These are phyloP conservation scores for Colletotrichum sp. DNA, from an alignment of 2,329 filamentous ascomycete species.

Conservation along the genomic window DNA sequence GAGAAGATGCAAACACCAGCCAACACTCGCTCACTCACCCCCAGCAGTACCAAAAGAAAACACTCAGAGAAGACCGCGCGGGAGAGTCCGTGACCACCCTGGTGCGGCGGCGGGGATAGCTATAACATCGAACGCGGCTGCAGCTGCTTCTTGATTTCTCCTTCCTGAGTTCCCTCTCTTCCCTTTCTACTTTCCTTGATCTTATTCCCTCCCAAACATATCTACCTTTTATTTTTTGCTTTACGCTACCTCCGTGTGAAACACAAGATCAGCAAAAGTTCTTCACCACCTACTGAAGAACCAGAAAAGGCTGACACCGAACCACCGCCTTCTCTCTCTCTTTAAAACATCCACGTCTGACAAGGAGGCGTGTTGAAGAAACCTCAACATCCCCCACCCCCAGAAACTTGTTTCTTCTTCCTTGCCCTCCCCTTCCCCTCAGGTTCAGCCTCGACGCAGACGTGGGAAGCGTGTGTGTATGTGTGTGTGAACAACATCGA, in stretches of 20 bases:
- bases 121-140: constrained; percentile 16
- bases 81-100: not conserved
- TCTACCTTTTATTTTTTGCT: not conserved
- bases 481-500: not conserved
- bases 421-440: not conserved
- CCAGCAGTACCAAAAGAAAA: not conserved
- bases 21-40: not conserved
- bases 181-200: not conserved
- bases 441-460: not conserved
- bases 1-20: not conserved
- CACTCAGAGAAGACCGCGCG: not conserved
- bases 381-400: not conserved
- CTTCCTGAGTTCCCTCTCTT: not conserved
- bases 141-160: constrained; percentile 2
- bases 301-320: not conserved
- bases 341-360: constrained; percentile 19
- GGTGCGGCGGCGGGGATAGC: not conserved
- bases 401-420: not conserved
- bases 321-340: not conserved
- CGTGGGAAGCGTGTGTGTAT: not conserved
- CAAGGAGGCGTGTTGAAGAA: constrained; percentile 9
- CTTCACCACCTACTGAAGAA: not conserved
- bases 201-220: not conserved
- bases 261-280: not conserved
- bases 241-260: not conserved